Conservation (phyloP, 371 early-diverging fungal species). For the Haplosporangium sp. region DNA sequence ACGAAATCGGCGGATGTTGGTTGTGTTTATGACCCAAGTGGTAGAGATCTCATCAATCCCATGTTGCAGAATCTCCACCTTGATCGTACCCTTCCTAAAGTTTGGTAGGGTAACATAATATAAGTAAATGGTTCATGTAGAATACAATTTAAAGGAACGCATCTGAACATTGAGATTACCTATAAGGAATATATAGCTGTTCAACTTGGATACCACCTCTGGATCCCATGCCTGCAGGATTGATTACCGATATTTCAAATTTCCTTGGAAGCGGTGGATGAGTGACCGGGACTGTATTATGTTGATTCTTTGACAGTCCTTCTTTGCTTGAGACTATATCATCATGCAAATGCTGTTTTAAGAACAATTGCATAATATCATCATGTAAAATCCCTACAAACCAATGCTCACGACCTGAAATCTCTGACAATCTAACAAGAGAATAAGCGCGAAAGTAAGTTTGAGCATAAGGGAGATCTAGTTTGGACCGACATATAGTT, state of each 20-base stretch:
- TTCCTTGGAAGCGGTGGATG: conserved; percentile 55
- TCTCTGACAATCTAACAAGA: conserved; percentile 65
- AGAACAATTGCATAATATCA: conserved; percentile 59
- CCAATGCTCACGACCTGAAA: conserved; percentile 73
- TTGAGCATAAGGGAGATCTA: neutral
- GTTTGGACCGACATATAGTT: too few relatives aligned
- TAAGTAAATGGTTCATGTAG: neutral
- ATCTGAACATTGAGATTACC: conserved; percentile 46
- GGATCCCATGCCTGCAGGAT: conserved; percentile 74
- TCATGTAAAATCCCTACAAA: conserved; percentile 68
- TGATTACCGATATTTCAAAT: conserved; percentile 71
- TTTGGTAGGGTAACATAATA: neutral
- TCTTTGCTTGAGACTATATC: conserved; percentile 16
- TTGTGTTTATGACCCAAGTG: conserved; percentile 62
- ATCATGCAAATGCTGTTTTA: conserved; percentile 44
- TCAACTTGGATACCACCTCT: conserved; percentile 72
- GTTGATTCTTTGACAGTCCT: neutral
- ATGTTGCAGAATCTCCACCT: conserved; percentile 35
- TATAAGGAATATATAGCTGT: conserved; percentile 71
- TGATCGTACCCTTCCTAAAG: conserved; percentile 34
- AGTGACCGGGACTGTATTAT: neutral
- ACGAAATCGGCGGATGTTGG: conserved; percentile 65
- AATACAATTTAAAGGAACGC: neutral
- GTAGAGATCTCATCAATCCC: conserved; percentile 27
- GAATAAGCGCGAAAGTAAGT: neutral